Conservation (phyloP, 2,329 filamentous ascomycete species). For the Colletotrichum karsti region DNA sequence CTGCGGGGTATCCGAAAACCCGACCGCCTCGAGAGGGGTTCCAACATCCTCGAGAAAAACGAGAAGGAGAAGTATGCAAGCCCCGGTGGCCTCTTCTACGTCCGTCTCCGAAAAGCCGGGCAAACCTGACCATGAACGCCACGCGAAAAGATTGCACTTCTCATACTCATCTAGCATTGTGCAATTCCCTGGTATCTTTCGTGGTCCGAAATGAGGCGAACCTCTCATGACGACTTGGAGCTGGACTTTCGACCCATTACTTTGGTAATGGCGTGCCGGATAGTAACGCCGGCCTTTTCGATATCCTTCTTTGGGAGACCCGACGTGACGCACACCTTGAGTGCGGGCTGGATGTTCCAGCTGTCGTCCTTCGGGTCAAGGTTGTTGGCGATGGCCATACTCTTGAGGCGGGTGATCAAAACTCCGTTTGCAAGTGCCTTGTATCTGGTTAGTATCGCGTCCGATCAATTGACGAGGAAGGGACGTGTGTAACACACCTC, state of each 20-base stretch:
- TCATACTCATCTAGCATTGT: not conserved
- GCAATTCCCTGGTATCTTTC: slow-evolving; percentile 30
- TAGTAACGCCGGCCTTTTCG: slow-evolving; percentile 88
- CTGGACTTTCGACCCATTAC: slow-evolving; percentile 76
- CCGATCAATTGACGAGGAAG: not conserved
- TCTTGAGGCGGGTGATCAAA: slow-evolving; percentile 87
- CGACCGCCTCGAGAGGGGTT: not conserved
- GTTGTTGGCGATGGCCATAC: slow-evolving; percentile 70
- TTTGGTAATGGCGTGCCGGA: slow-evolving; percentile 94
- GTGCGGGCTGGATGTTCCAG: slow-evolving; percentile 78
- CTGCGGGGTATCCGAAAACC: not conserved
- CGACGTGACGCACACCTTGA: slow-evolving; percentile 91
- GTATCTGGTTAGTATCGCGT: slow-evolving; percentile 1
- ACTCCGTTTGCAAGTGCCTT: slow-evolving; percentile 88
- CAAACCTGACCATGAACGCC: not conserved
- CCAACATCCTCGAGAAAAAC: not conserved
- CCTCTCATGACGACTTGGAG: slow-evolving; percentile 34
- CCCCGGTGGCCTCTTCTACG: not conserved
- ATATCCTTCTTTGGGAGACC: slow-evolving; percentile 93
- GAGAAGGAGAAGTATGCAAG: not conserved
- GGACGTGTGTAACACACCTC: slow-evolving; percentile 70
- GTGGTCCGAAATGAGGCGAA: not conserved
- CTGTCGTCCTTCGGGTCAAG: slow-evolving; percentile 74
- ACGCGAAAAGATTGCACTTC: not conserved
- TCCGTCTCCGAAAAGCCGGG: not conserved